Evolutionary conservation across 148 eudicot genomes (phyloP), one percentile per base, ranked within the genome.

Genomic region (Chenopodium album): DNA sequence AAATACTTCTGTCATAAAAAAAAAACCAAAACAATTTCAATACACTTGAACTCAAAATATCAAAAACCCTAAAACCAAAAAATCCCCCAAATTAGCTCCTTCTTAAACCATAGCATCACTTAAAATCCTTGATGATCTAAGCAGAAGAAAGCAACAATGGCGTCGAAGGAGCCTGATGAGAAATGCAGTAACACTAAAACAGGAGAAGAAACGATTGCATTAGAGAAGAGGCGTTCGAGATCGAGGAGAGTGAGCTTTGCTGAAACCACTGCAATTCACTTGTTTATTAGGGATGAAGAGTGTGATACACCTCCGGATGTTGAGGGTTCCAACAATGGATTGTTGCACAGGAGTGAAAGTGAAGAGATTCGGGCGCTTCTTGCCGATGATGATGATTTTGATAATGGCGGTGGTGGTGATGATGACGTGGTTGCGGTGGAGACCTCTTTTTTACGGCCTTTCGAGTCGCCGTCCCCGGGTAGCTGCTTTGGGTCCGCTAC

Each of bases 201-300:
- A 28, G 75, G 75, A 2, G 77, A 74, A 74, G 77, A 50, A 74
- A 74, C 77, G 52, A 9, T 73, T n/a, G 37, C 77, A 4, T 50
- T 74, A 14, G 34, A 74, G 77, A 74, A 74, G 77, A 26, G 26
- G 20, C 77, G 77, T 26, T 74, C 77, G 11, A 74, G 52, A 28
- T 50, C 93, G 3, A 85, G 98, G 16, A 86, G 99, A 31, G 99
- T 95, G 63, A 95, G 99, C 89, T 95, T 95, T 78, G 98, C 99
- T 0, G 99, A 95, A 86, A 93, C 88, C 78, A 95, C 99, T 0
- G 92, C 97, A 5, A 82, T 95, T 32, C 97, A 90, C 84, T 79
- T 91, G 73, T 95, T 91, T 89, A 89, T 87, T 79, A 82, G 95
- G 1, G 98, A 93, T 70, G 99, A 95, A 0, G 94, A 89, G 9